Percentiles rank a stretch among this genome's conserved stretches.
Evolutionary conservation across 495 filamentous ascomycete species (phyloP).

Genomic region (Neurospora sp.): DNA sequence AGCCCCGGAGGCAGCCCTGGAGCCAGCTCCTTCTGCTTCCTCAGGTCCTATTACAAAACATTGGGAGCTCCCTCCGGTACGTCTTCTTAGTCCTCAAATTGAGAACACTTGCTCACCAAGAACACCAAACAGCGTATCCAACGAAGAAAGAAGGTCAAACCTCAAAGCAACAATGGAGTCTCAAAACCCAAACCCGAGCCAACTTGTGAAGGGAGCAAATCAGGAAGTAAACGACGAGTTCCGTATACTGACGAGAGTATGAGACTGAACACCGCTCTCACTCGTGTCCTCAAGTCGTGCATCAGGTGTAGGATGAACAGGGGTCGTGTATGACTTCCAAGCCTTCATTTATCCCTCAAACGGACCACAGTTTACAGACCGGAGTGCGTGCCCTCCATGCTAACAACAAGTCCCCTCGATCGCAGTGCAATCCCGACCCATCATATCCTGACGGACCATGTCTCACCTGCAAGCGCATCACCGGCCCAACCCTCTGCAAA

Average conservation of each 20-base stretch:
- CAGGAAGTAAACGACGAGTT: slow-evolving; percentile 12
- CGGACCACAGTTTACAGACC: not conserved
- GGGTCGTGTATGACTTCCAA: slow-evolving; percentile 10
- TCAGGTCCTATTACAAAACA: slow-evolving; percentile 5
- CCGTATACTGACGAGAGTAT: slow-evolving; percentile 14
- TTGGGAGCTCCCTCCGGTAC: slow-evolving; percentile 13
- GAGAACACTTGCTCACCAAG: not conserved
- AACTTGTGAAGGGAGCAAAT: not conserved
- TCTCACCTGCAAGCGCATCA: slow-evolving; percentile 16
- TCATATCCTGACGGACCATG: slow-evolving; percentile 9
- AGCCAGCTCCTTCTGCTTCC: not conserved
- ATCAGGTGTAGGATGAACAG: slow-evolving; percentile 21
- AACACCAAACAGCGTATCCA: slow-evolving; percentile 8
- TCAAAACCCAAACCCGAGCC: slow-evolving; percentile 8
- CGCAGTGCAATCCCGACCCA: slow-evolving; percentile 16
- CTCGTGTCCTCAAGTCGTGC: slow-evolving; percentile 18
- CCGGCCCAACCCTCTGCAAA: slow-evolving; percentile 18
- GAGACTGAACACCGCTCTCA: slow-evolving; percentile 17
- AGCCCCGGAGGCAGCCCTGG: not conserved
- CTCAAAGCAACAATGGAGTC: not conserved
- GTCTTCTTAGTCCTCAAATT: not conserved
- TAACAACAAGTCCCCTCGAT: not conserved
- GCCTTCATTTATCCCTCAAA: not conserved
- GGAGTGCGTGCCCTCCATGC: not conserved
- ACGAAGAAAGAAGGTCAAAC: slow-evolving; percentile 10